Evolutionary conservation across 1,284 basidiomycete genomes (phyloP).

Genomic region (Malassezia equina): DNA sequence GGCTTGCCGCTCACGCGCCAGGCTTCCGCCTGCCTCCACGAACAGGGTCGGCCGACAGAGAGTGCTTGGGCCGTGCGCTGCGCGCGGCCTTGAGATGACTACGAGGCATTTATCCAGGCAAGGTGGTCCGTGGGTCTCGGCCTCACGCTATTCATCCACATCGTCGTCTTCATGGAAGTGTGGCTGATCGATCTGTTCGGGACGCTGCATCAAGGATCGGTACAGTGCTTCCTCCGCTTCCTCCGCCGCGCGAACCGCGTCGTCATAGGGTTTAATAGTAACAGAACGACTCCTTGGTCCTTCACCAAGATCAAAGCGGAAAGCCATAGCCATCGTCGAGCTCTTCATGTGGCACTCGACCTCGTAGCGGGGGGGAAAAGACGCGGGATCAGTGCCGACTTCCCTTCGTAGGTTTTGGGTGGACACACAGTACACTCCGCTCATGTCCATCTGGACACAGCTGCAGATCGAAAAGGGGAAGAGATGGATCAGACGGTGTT

Average conservation of each 20-base stretch:
- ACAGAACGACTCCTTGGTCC: background rate
- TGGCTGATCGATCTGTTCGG: too few species aligned
- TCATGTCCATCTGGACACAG: slow-evolving; percentile 17
- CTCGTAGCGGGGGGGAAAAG: slow-evolving; percentile 1
- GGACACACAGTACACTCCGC: slow-evolving; percentile 14
- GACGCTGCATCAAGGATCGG: too few species aligned
- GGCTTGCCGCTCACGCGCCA: background rate
- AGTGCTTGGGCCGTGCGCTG: too few species aligned
- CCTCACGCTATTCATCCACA: too few species aligned
- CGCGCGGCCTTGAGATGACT: too few species aligned
- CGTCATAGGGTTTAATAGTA: background rate
- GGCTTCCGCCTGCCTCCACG: too few species aligned
- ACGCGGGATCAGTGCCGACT: background rate
- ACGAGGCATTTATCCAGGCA: too few species aligned
- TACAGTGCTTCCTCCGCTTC: background rate
- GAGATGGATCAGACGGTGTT: background rate
- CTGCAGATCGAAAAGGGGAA: slow-evolving; percentile 1
- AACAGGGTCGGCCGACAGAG: background rate
- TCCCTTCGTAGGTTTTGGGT: slow-evolving; percentile 2
- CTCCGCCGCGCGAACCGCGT: background rate
- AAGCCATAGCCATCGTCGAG: slow-evolving; percentile 13
- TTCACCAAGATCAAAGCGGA: slow-evolving; percentile 2
- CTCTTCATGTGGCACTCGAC: background rate
- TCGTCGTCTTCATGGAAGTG: too few species aligned
- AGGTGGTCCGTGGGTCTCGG: too few species aligned